Conservation (phyloP, 768 basidiomycete genomes). For the Termitomyces sp. region DNA sequence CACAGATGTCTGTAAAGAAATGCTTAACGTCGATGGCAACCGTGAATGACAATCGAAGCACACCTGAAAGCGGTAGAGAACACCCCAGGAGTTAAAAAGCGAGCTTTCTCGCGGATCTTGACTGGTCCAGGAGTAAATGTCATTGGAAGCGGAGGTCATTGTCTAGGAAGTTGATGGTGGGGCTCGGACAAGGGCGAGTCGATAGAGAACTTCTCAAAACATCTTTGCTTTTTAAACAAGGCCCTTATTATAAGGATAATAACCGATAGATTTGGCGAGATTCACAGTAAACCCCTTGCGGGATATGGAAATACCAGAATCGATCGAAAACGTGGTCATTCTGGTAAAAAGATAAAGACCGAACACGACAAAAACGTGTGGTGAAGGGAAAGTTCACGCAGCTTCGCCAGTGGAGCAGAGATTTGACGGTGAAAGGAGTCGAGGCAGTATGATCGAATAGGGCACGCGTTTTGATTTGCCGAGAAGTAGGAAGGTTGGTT, state of each 20-base stretch:
- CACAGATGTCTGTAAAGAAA: constrained; percentile 55
- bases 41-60: constrained; percentile 18
- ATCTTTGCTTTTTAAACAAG: constrained; percentile 27
- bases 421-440: constrained; percentile 51
- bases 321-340: constrained; percentile 76
- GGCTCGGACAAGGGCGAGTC: constrained; percentile 22
- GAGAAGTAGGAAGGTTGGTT: constrained; percentile 43
- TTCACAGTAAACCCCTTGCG: constrained; percentile 20
- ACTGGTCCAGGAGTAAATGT: constrained; percentile 84
- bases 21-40: constrained; percentile 22
- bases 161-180: constrained; percentile 21
- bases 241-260: constrained; percentile 54
- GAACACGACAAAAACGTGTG: constrained; percentile 74
- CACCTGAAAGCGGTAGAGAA: constrained; percentile 80
- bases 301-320: constrained; percentile 47
- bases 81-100: constrained; percentile 78
- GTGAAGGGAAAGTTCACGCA: constrained; percentile 59
- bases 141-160: constrained; percentile 55
- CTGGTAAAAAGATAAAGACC: constrained; percentile 67
- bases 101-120: constrained; percentile 82
- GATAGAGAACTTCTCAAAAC: constrained; percentile 19
- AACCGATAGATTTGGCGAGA: constrained; percentile 47
- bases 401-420: constrained; percentile 70
- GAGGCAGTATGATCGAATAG: constrained; percentile 64
- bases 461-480: constrained; percentile 53